Base-by-base conservation (phyloP, 2,329 filamentous ascomycete genomes). In the Penicillium sumatraense region DNA sequence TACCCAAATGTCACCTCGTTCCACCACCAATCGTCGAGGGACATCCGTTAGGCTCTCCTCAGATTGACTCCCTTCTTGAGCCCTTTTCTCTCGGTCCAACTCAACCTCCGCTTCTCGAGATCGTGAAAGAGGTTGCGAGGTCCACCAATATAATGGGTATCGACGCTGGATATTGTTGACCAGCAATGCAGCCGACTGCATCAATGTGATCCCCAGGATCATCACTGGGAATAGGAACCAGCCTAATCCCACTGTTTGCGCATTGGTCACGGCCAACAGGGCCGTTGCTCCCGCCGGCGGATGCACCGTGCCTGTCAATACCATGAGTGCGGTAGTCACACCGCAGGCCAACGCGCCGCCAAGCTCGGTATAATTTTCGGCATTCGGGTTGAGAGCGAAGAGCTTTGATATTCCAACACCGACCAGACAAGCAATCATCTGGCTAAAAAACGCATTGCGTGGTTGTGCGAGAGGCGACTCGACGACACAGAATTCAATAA, bases 231-330 rank as follows among this genome's bases (percentile, higher is more conserved):
- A 68, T 11, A 90, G 72, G 56, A 81, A 84, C 89, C 89, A 92
- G n/a, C 88, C 88, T 10, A 91, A 71, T 0, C 66, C 62, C 9
- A 40, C 54, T 7, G 53, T 61, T 27, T 80, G 76, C 1, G 86
- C 75, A 1, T 78, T 74, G 2, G 80, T 74, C 54, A 88, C 86
- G 0, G 88, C 87, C 23, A 92, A 74, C 1, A 93, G 73, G 0
- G 88, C 89, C 0, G 89, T 92, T 8, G 89, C 89, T 4, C 89
- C 89, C 0, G 88, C 89, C 0, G 89, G 89, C 0, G 89, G 89
- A 61, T 92, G 88, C 0, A 89, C 80, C 0, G 88, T 91, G 49
- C 87, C 87, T 1, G 88, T 91, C 20, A 90, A 64, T 0, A 80
- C 81, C 89, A 91, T 92, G 53, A 85, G 54, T 1, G 81, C 77